Conservation (phyloP, 176 grass and related monocot genomes). For the Phyllostachys edulis region DNA sequence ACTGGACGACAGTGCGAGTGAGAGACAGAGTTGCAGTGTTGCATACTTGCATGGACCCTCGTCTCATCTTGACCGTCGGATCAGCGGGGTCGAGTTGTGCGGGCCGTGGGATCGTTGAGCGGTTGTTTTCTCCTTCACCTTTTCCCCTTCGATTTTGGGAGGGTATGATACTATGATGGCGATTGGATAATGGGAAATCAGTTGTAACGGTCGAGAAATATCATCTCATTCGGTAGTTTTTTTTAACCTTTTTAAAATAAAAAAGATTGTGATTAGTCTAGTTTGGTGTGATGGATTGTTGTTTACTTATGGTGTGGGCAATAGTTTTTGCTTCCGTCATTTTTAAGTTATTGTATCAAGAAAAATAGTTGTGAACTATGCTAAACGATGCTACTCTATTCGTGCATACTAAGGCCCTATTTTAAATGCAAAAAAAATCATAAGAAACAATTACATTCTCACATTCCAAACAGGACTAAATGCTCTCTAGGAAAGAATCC, state of each 20-base stretch:
- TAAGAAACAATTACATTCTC: background rate
- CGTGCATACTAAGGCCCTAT: background rate
- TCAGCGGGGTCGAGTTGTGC: background rate
- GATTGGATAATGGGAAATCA: slow-evolving; percentile 34
- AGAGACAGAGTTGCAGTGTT: slow-evolving; percentile 5
- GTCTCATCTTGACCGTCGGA: background rate
- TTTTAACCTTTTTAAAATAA: background rate
- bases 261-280: background rate
- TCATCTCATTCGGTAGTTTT: background rate
- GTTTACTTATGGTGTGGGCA: background rate
- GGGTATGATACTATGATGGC: background rate
- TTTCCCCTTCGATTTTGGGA: background rate
- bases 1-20: slow-evolving; percentile 28
- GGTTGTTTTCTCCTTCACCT: background rate
- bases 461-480: background rate
- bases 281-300: background rate
- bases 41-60: background rate
- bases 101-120: background rate
- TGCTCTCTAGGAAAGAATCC: no score
- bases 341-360: background rate
- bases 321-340: background rate
- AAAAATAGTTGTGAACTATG: background rate
- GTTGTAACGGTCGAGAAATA: slow-evolving; percentile 34
- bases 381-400: background rate
- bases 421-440: background rate